Base-by-base conservation (phyloP, 495 filamentous ascomycete genomes). In the Neurospora sp. region DNA sequence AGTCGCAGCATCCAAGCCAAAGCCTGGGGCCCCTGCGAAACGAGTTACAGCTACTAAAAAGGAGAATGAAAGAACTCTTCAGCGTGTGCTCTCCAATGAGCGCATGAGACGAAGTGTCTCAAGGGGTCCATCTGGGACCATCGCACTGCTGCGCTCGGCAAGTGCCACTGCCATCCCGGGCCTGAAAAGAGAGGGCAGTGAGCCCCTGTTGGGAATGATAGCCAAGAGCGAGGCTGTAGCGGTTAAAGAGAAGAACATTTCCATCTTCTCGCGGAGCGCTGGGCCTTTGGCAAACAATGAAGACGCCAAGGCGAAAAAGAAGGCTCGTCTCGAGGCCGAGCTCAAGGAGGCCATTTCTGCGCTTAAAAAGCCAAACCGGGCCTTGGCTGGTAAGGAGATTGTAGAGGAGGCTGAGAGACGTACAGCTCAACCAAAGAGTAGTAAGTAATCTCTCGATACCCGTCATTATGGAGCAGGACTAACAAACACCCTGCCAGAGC, bases 281-380 rank as follows among this genome's bases (percentile, higher is more conserved):
- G 74, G 78, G 72, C 68, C 73, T 27, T 73, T 35, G 53, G 27
- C 69, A 40, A 78, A 68, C 44, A 71, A 73, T 44, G 79, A 80
- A 31, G 89, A 92, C 75, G 82, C 85, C 16, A 97, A 91, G 80
- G 80, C 90, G 68, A 89, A 87, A 75, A 92, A 92, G 80, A 91
- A 93, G 74, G 91, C 92, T 27, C 86, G 88, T 53, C 83, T 97
- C 7, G 91, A 96, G 72, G 90, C 90, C 72, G 92, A 97, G 77
- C 84, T 98, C 37, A 89, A 91, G 76, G 89, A 91, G 41, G 96
- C 95, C 14, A 98, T 98, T 72, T 83, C 88, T 12, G 86, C 92
- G 2, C 83, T 98, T 38, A 92, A 94, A 76, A 97, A 91, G 80
- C 96, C 96, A 6, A 97, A 98, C 77, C 87, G 96, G 71, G 86